Evolutionary conservation across 2,329 filamentous ascomycete species (phyloP), one percentile per base, ranked within the genome.

Genomic region (Aaosphaeria pasadenensis): DNA sequence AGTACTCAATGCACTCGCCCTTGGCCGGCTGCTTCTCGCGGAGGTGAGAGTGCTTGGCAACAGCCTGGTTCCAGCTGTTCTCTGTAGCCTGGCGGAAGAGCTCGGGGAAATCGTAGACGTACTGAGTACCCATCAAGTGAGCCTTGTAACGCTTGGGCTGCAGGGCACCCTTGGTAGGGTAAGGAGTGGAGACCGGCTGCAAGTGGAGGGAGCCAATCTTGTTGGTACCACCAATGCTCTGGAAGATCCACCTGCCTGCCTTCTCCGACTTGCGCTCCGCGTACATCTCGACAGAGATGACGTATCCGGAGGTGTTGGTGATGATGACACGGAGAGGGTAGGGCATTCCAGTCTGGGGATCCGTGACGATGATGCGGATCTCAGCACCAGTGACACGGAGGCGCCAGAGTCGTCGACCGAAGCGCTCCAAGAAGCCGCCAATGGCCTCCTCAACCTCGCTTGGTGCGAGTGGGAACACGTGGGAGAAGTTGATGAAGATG

Each of bases 111-210:
- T 99, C 94, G 71, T 99, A 99, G 46, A 97, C 94, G 70, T 96
- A 99, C 75, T 99, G 94, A 30, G 94, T 99, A 56, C 94, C 94
- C 91, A 99, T 96, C 53, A 97, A 79, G 71, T 99, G 94, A 59
- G 94, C 94, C 86, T 96, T 96, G 85, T 99, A 97, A 62, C 94
- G 86, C 85, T 97, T 97, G 54, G 94, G 94, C 77, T 99, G 94
- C 52, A 99, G 82, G 80, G 91, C 95, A 74, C 96, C 95, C 85
- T 99, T 99, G 67, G 92, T 96, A 35, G 92, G 87, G 74, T 99
- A 99, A 24, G 94, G 91, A 4, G 91, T 91, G 40, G 85, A 88
- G 56, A 97, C 91, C 5, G 91, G 85, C 66, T 95, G 83, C 72
- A 99, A 76, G 69, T 99, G 94, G 86, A 97, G 94, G 43, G 91